Conservation (phyloP, 108 stramenopile species). For the Chaetoceros tenuissimus region DNA sequence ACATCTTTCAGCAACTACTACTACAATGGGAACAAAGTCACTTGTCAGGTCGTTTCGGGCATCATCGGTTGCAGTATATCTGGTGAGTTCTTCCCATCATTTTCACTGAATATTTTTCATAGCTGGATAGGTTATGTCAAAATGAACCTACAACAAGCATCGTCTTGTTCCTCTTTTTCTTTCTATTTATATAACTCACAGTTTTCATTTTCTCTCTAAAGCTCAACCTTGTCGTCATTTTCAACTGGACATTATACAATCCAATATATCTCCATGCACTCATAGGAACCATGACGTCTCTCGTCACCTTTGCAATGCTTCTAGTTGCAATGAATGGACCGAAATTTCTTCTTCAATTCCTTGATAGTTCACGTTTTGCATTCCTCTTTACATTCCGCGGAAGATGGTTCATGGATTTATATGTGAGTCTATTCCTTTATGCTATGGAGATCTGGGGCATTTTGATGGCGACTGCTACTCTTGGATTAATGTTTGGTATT, state of each 20-base stretch:
- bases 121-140: background rate
- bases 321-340: conserved; percentile 49
- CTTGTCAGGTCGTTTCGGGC: background rate
- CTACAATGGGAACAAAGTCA: background rate
- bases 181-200: no score
- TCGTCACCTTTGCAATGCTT: conserved; percentile 39
- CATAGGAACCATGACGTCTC: conserved; percentile 23
- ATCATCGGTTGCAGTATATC: background rate
- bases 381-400: conserved; percentile 58
- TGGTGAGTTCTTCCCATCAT: background rate
- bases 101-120: background rate
- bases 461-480: conserved; percentile 30
- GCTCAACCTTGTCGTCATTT: background rate
- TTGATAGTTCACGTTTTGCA: conserved; percentile 34
- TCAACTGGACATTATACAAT: background rate
- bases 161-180: background rate
- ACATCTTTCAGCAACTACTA: no score
- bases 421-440: conserved; percentile 42
- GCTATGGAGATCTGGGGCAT: conserved; percentile 52
- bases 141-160: background rate
- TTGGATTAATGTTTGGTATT: conserved; percentile 56
- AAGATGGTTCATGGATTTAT: conserved; percentile 50
- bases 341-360: conserved; percentile 18
- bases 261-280: conserved; percentile 35
- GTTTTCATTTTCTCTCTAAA: no score